A percentile compares a stretch with the other conserved stretches of the same genome.
These are phyloP conservation scores for Biscutella laevigata DNA, from an alignment of 441 rosid genomes.

Conservation along the genomic window DNA sequence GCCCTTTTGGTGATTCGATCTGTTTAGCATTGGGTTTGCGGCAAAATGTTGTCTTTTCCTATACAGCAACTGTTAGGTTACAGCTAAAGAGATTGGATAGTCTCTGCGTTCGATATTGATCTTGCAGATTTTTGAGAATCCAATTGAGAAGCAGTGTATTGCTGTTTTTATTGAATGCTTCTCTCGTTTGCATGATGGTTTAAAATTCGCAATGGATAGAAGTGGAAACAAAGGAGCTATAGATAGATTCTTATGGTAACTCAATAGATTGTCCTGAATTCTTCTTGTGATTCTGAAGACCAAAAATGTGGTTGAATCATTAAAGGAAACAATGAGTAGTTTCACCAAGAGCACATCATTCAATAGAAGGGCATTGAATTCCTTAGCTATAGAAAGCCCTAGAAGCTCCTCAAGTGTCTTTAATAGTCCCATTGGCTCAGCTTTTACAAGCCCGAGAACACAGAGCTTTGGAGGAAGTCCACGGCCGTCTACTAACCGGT, in stretches of 20 bases:
- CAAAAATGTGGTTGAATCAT: constrained; percentile 25
- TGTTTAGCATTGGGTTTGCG: neutral
- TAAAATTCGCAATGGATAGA: neutral
- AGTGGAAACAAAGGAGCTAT: constrained; percentile 6
- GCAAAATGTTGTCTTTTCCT: constrained; percentile 13
- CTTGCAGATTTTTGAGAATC: no score
- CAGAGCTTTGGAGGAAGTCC: constrained; percentile 36
- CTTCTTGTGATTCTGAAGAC: neutral
- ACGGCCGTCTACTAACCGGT: constrained; percentile 23
- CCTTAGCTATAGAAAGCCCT: constrained; percentile 28
- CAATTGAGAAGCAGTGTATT: no score
- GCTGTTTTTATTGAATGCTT: neutral
- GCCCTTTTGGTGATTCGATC: constrained; percentile 20
- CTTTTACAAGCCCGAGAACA: constrained; percentile 32
- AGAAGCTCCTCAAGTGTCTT: constrained; percentile 23
- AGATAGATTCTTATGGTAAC: neutral
- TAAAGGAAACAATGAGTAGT: constrained; percentile 43
- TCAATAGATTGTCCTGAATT: neutral
- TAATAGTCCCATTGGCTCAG: constrained; percentile 29
- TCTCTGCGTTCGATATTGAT: constrained; percentile 15
- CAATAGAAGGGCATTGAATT: constrained; percentile 41
- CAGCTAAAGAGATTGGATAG: constrained; percentile 13
- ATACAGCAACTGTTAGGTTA: constrained; percentile 3
- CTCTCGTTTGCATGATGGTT: constrained; percentile 21
- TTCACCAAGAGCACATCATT: constrained; percentile 50